Base-by-base conservation (phyloP, 768 basidiomycete species). In the Suillus weaverae region DNA sequence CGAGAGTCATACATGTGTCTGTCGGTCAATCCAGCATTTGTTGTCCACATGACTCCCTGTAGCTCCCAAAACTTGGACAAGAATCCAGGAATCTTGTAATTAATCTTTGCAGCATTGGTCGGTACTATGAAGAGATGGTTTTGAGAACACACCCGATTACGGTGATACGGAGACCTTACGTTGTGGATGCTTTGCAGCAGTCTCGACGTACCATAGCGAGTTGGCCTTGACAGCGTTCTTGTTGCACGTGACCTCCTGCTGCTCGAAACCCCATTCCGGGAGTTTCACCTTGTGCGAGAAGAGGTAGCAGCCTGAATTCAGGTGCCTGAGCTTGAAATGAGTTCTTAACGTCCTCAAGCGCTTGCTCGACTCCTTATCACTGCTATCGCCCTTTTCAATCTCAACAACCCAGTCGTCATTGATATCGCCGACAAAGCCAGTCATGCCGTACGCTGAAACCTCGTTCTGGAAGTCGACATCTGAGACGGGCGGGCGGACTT, bases 391-490 rank as follows among this genome's bases (percentile, higher is more conserved):
- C 48, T 82, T 80, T 30, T 90, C 89, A 50, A 99, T 92, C 76
- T 97, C 95, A 61, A 99, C 83, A 63, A 89, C 78, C 89, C 92
- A 95, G 71, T 98, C 93, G 71, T 99, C 97, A 73, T 98, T 99
- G 53, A 89, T 84, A 71, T 98, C 97, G 16, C 97, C 97, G 0
- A 76, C 78, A 74, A 91, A 98, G 0, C 90, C 92, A 0, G 88
- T 78, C 82, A 92, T 88, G 2, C 97, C 97, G 72, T 99, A 99
- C 0, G 83, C 94, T 2, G 95, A 96, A 1, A 99, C 95, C 74
- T 99, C 97, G 72, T 99, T 97, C 80, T 99, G 97, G 81, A 98
- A 99, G 71, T 99, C 97, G 54, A 98, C 97, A 54, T 99, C 97
- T 38, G 92, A 94, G 16, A 99, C 89, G 20, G 96, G 95, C 5